Evolutionary conservation across 108 stramenopile species (phyloP).

Genomic region (Nannochloropsis gaditana): DNA sequence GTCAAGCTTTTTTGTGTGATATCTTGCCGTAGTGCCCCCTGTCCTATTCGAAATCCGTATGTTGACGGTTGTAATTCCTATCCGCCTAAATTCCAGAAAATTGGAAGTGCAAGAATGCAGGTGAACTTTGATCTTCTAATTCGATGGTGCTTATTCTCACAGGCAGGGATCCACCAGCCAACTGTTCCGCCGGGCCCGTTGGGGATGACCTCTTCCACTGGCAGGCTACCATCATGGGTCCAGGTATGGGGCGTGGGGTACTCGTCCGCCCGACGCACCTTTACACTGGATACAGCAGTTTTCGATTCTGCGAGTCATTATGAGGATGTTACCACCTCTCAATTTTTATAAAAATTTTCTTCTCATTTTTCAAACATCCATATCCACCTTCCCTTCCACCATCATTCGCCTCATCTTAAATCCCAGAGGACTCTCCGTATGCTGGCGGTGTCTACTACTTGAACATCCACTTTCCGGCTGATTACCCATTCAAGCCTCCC

Average conservation of each 20-base stretch:
- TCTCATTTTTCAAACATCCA: background rate
- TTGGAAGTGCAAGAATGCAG: too few species aligned
- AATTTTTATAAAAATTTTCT: background rate
- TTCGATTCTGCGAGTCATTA: background rate
- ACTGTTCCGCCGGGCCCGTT: slow-evolving; percentile 97
- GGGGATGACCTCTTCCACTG: slow-evolving; percentile 48
- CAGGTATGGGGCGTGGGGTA: background rate
- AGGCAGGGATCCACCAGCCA: slow-evolving; percentile 96
- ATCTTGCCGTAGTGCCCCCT: background rate
- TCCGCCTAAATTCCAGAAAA: too few species aligned
- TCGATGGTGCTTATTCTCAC: background rate
- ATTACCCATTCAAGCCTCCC: slow-evolving; percentile 96
- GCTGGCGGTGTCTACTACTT: slow-evolving; percentile 96
- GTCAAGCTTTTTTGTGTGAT: too few species aligned
- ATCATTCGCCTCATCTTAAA: too few species aligned
- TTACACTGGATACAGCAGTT: background rate
- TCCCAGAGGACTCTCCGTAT: slow-evolving; percentile 93
- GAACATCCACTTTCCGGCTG: slow-evolving; percentile 97
- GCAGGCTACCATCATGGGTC: slow-evolving; percentile 14
- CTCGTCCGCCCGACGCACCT: background rate
- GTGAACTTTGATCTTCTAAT: background rate
- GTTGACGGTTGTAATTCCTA: too few species aligned
- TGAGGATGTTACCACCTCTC: background rate
- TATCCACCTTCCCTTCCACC: background rate
- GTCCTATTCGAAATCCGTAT: too few species aligned